phyloP scores from a whole-genome alignment of 2,329 filamentous ascomycete genomes.

The Epichloe gansuensis region DNA sequence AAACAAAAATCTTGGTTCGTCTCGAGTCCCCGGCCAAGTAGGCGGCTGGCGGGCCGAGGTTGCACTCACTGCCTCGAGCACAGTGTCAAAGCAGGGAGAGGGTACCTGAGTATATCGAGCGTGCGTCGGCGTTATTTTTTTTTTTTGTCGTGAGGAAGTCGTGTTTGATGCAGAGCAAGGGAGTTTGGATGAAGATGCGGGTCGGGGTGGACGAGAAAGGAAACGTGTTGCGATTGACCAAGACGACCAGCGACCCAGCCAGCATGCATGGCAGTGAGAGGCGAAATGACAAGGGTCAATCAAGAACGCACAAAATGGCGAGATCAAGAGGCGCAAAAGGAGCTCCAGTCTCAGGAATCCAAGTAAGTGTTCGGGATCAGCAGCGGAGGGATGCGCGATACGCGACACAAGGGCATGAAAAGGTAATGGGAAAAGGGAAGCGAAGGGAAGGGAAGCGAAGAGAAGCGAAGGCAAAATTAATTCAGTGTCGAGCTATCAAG shows the following conservation, averaged over 20 bases:
- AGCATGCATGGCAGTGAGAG: constrained; percentile 3
- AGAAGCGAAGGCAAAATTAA: not conserved
- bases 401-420: not conserved
- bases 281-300: not conserved
- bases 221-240: constrained; percentile 1
- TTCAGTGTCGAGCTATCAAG: not conserved
- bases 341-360: not conserved
- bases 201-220: not conserved
- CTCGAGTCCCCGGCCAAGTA: not conserved
- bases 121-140: not conserved
- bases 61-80: not conserved
- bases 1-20: not conserved
- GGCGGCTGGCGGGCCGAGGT: not conserved
- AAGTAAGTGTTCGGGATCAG: not conserved
- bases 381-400: not conserved
- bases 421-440: not conserved
- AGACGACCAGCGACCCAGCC: not conserved
- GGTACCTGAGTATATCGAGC: not conserved
- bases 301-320: not conserved
- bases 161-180: not conserved
- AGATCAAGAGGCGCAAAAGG: not conserved
- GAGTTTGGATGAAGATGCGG: not conserved
- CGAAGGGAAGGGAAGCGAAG: not conserved
- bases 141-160: not conserved
- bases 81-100: not conserved